Percentiles rank a stretch among this genome's conserved stretches.
Evolutionary conservation across 1,284 basidiomycete species (phyloP).

Genomic region (Marasmius sp.): DNA sequence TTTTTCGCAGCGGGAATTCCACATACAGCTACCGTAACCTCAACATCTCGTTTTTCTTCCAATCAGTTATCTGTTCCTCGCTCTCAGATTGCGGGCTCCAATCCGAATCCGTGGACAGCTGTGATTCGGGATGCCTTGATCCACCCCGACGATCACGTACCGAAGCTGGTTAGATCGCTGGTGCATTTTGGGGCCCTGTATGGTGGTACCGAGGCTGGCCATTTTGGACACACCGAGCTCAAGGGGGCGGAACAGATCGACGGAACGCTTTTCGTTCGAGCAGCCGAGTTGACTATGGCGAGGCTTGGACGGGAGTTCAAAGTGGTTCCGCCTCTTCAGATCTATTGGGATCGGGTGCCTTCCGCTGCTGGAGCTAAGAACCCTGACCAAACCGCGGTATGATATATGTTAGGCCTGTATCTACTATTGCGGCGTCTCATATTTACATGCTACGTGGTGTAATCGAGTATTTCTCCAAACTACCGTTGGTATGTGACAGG

Average conservation of each 20-base stretch:
- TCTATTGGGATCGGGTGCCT: neutral
- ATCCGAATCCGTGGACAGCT: neutral
- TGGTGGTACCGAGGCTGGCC: neutral
- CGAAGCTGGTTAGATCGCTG: neutral
- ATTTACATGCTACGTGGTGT: no score
- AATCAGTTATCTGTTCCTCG: neutral
- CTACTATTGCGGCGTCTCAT: no score
- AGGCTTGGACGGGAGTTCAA: slow-evolving; percentile 3
- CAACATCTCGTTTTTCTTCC: neutral
- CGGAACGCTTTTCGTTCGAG: slow-evolving; percentile 54
- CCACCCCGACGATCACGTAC: neutral
- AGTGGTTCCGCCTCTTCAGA: neutral
- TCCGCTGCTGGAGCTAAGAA: neutral
- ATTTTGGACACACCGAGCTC: slow-evolving; percentile 17
- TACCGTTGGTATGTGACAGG: no score
- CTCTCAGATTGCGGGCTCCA: neutral
- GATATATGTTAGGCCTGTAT: no score
- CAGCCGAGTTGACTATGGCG: slow-evolving; percentile 41
- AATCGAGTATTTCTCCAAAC: no score
- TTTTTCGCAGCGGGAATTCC: neutral
- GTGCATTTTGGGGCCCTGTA: neutral
- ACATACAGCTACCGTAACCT: neutral
- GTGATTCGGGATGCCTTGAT: neutral
- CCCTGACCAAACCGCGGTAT: no score
- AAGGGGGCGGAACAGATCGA: slow-evolving; percentile 48